These are phyloP conservation scores for Hanseniaspora pseudoguilliermondii DNA, from an alignment of 805 yeast genomes.

Conservation along the genomic window DNA sequence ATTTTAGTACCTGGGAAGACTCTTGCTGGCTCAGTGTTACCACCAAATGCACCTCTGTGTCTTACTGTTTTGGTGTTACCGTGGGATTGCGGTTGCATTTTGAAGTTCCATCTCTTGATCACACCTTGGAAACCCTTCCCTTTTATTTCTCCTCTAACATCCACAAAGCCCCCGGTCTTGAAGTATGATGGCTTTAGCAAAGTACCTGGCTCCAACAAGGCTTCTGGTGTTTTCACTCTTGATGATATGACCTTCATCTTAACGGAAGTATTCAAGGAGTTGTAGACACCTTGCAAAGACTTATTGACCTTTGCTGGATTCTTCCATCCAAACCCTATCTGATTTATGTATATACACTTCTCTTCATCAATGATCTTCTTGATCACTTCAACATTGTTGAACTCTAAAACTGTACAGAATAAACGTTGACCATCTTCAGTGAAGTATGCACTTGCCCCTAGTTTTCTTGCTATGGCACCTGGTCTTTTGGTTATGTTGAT, in stretches of 20 bases:
- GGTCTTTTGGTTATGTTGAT: conserved; percentile 64
- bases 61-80: conserved; percentile 92
- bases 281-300: conserved; percentile 61
- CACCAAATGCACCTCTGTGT: conserved; percentile 95
- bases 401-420: conserved; percentile 80
- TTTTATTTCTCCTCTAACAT: conserved; percentile 62
- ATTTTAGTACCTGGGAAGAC: conserved; percentile 91
- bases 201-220: conserved; percentile 65
- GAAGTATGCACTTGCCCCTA: conserved; percentile 83
- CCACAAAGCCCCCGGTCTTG: conserved; percentile 70
- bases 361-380: conserved; percentile 53
- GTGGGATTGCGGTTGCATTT: conserved; percentile 83
- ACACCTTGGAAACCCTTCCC: conserved; percentile 98
- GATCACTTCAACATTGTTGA: conserved; percentile 78
- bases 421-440: conserved; percentile 52
- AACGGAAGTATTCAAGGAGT: conserved; percentile 72
- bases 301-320: conserved; percentile 49
- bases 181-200: conserved; percentile 74
- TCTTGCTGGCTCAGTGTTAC: conserved; percentile 90
- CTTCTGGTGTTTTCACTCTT: conserved; percentile 53
- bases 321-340: conserved; percentile 71
- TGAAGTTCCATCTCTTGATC: conserved; percentile 86
- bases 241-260: conserved; percentile 66
- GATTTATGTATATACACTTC: conserved; percentile 76
- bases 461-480: conserved; percentile 71